Conservation (phyloP, 805 yeast species). For the Schwanniomyces yamadae region DNA sequence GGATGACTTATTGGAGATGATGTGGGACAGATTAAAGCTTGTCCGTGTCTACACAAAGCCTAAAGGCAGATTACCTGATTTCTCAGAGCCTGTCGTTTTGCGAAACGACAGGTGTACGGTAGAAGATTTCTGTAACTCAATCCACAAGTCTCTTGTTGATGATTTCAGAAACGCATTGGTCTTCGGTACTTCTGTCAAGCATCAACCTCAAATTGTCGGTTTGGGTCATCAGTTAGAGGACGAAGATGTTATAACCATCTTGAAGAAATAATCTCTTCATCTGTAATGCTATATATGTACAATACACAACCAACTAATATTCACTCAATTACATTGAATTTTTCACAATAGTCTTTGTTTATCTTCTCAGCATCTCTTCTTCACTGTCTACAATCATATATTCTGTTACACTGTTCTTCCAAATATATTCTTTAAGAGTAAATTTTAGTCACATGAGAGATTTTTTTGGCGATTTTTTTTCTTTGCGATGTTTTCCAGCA, state of each 20-base stretch:
- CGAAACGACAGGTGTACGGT: constrained; percentile 80
- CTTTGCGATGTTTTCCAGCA: too few relatives aligned
- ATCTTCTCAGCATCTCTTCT: too few relatives aligned
- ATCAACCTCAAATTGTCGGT: constrained; percentile 96
- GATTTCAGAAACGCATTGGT: constrained; percentile 93
- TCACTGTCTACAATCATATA: too few relatives aligned
- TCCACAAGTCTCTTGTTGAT: constrained; percentile 90
- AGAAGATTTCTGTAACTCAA: constrained; percentile 94
- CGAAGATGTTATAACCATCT: constrained; percentile 95
- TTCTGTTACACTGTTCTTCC: too few relatives aligned
- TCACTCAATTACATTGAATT: not conserved
- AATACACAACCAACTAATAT: not conserved
- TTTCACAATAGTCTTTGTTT: too few relatives aligned
- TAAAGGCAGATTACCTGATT: constrained; percentile 91
- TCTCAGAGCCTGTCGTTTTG: constrained; percentile 90
- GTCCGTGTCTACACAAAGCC: constrained; percentile 98
- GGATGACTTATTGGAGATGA: constrained; percentile 87
- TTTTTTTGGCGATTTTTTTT: too few relatives aligned
- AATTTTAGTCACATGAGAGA: too few relatives aligned
- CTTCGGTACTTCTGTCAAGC: constrained; percentile 92
- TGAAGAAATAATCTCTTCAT: constrained; percentile 54
- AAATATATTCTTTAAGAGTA: too few relatives aligned
- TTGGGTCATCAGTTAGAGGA: constrained; percentile 80
- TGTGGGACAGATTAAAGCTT: constrained; percentile 91
- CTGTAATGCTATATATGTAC: constrained; percentile 4